Conservation (phyloP, 345 rosid genomes). For the Toxicodendron radicans region DNA sequence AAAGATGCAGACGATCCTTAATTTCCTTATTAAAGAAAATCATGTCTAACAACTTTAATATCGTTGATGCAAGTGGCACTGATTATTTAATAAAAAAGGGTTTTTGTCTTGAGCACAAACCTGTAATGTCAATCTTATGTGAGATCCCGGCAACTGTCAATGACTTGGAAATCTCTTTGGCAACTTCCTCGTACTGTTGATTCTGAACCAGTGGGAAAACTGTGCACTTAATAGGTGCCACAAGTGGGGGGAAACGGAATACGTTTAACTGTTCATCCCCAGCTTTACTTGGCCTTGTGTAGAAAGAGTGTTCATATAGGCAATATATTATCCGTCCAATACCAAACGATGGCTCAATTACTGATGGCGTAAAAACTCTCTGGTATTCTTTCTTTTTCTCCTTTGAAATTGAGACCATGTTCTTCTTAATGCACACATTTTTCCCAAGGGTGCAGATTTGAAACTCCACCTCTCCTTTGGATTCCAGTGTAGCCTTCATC, state of each 20-base stretch:
- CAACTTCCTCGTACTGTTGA: conserved; percentile 73
- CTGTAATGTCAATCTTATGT: conserved; percentile 90
- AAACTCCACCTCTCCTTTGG: conserved; percentile 86
- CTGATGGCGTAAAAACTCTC: conserved; percentile 87
- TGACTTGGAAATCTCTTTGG: conserved; percentile 66
- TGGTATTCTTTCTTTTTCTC: conserved; percentile 89
- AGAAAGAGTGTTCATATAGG: conserved; percentile 86
- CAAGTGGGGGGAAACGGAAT: conserved; percentile 87
- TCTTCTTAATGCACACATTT: conserved; percentile 66
- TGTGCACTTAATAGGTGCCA: conserved; percentile 91
- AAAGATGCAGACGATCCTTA: not conserved
- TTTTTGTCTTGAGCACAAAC: conserved; percentile 30
- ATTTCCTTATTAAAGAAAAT: not conserved
- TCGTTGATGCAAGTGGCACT: not conserved
- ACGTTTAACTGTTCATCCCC: conserved; percentile 86
- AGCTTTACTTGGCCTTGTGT: conserved; percentile 81
- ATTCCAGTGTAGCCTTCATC: conserved; percentile 73
- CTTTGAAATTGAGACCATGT: conserved; percentile 86
- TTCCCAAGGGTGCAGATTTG: conserved; percentile 68
- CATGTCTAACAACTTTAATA: no score
- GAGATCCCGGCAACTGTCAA: conserved; percentile 79
- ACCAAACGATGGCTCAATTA: conserved; percentile 93
- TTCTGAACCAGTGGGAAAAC: conserved; percentile 95
- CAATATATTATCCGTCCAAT: conserved; percentile 94
- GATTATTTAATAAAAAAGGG: not conserved